Base-by-base conservation (phyloP, 768 basidiomycete species). In the Mrakia gelida region DNA sequence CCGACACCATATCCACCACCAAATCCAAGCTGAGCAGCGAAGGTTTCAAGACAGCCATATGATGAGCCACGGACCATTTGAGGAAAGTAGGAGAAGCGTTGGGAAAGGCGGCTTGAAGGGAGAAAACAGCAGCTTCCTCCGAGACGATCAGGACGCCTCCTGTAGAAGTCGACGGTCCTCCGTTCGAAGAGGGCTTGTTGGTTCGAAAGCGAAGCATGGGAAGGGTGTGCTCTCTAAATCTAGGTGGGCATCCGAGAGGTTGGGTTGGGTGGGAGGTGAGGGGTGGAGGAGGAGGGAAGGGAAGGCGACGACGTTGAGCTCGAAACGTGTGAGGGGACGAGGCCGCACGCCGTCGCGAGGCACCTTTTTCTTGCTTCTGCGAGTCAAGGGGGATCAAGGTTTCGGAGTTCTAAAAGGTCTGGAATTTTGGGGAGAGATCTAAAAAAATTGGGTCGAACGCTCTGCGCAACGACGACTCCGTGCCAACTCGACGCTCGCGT, bases 61-160 rank as follows among this genome's bases (percentile, higher is more conserved):
- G 73, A 30, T 78, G 67, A 5, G 30, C 18, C 63, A 78, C 54
- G 1, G 77, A 72, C 77, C 77, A 78, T 28, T 26, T 23, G 62
- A 78, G 72, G 38, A 78, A 78, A 16, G 59, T 26, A 10, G 63
- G 72, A 1, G 72, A 73, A 5, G 72, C 71, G 4, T 56, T n/a
- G 0, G 77, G 77, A 26, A 78, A 78, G 18, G 73, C 61, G 23
- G 34, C 21, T 9, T 15, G 21, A 26, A 78, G 77, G 23, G 54
- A 15, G 54, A 21, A 26, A 15, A 77, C 45, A 15, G 76, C 76
- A n/a, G 67, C 67, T 4, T 70, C 67, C 67, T 16, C 13, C 10
- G 34, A 26, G 38, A 38, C 32, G 32, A 70, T 32, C 21, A 67
- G 65, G 28, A 38, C 8, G 6, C 65, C 65, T 8, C 18, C 32